Base-by-base conservation (phyloP, 2,329 filamentous ascomycete species). In the Fusarium pseudocircinatum region DNA sequence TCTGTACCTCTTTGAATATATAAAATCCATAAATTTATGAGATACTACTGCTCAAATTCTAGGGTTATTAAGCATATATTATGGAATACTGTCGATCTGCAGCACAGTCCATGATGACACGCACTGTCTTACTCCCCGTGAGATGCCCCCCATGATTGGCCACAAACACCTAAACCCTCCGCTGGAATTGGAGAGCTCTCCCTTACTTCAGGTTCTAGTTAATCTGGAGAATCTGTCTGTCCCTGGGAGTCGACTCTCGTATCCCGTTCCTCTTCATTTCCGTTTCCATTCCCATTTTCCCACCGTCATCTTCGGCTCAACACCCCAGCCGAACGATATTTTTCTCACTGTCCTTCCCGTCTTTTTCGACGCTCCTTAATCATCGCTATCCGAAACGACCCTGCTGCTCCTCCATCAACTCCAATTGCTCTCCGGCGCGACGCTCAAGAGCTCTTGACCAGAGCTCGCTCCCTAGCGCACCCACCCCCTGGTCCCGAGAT, bases 391-490 rank as follows among this genome's bases (percentile, higher is more conserved):
- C 57, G 47, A 70, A 39, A 43, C 36, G 24, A 67, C 36, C 36
- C 32, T 53, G 26, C 37, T 22, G 32, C 30, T 28, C 13, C 50
- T 49, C 34, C 7, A 16, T 42, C 34, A 20, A 44, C 28, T 44
- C 49, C 26, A 52, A 56, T 42, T 28, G 32, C 34, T 60, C 44
- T 34, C 46, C 46, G 56, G 56, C 42, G 63, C 59, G 43, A 74
- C 46, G 42, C 32, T 54, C 62, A 34, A 65, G 65, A 72, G 60
- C 67, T 60, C 54, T 62, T 44, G 59, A 69, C 63, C 71, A 61
- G 62, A 62, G 84, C 70, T 71, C 82, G 83, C 69, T 71, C 82
- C 47, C 78, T 74, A 69, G 63, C 63, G 62, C 54, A 60, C 52
- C 47, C 60, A 72, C 56, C 24, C 43, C 63, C 68, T 42, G 60